Conservation (phyloP, 306 rosid genomes). For the Ammopiptanthus mongolicus region DNA sequence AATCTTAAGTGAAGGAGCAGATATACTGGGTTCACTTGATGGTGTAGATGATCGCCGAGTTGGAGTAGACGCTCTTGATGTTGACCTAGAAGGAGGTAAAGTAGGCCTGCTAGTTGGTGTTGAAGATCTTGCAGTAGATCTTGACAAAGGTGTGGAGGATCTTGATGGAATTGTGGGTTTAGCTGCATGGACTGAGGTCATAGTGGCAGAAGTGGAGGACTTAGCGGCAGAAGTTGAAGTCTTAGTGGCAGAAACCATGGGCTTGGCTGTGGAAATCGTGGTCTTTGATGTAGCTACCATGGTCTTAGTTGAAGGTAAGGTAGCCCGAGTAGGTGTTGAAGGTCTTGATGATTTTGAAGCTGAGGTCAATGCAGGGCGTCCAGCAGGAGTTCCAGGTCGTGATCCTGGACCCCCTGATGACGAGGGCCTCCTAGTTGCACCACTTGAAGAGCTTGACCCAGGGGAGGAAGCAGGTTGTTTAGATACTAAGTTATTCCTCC, state of each 20-base stretch:
- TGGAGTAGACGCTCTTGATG: slow-evolving; percentile 86
- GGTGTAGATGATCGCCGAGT: slow-evolving; percentile 72
- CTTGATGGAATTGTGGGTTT: slow-evolving; percentile 56
- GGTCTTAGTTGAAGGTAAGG: slow-evolving; percentile 49
- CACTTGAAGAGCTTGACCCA: slow-evolving; percentile 62
- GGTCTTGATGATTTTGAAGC: slow-evolving; percentile 71
- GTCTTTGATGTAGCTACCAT: slow-evolving; percentile 42
- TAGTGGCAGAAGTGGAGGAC: slow-evolving; percentile 35
- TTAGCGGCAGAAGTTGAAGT: slow-evolving; percentile 33
- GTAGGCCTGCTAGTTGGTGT: slow-evolving; percentile 83
- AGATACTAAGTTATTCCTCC: slow-evolving; percentile 52
- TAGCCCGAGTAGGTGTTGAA: slow-evolving; percentile 80
- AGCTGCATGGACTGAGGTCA: slow-evolving; percentile 38
- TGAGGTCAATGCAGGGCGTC: slow-evolving; percentile 55
- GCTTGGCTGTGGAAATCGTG: slow-evolving; percentile 44
- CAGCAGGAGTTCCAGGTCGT: slow-evolving; percentile 83
- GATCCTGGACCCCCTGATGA: slow-evolving; percentile 92
- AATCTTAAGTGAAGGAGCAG: slow-evolving; percentile 46
- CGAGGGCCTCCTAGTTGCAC: slow-evolving; percentile 69
- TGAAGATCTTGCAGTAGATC: slow-evolving; percentile 73
- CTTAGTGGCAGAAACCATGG: slow-evolving; percentile 39
- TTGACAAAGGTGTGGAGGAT: slow-evolving; percentile 80
- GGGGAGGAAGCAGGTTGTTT: slow-evolving; percentile 74
- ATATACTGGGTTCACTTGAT: slow-evolving; percentile 48
- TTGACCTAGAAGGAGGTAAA: slow-evolving; percentile 68